Conservation (phyloP, 1,284 basidiomycete species). For the Cryptococcus sp. region DNA sequence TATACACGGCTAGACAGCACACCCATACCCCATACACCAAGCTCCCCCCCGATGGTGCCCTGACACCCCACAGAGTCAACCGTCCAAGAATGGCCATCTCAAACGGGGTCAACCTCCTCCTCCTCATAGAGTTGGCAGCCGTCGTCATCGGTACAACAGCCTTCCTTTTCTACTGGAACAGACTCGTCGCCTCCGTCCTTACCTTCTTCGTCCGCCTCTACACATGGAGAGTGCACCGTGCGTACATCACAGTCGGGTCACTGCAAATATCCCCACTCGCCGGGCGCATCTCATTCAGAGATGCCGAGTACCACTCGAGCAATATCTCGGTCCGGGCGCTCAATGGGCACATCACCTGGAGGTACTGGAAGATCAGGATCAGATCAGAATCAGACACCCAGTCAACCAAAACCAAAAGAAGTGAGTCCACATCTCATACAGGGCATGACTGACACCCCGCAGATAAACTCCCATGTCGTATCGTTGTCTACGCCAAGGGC, state of each 20-base stretch:
- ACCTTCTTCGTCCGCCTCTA: conserved; percentile 41
- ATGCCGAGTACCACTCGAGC: conserved; percentile 80
- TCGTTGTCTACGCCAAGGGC: conserved; percentile 73
- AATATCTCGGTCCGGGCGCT: conserved; percentile 80
- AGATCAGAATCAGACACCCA: conserved; percentile 53
- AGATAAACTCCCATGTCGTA: conserved; percentile 64
- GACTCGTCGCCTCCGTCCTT: conserved; percentile 67
- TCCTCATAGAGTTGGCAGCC: conserved; percentile 69
- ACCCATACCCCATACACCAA: no score
- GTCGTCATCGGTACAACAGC: conserved; percentile 63
- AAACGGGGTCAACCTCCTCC: conserved; percentile 45
- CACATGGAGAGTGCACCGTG: conserved; percentile 45
- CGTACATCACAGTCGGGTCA: conserved; percentile 57
- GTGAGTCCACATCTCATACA: conserved; percentile 19
- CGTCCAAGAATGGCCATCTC: no score
- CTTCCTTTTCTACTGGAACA: conserved; percentile 88
- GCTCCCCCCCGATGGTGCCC: no score
- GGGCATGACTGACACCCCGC: not conserved
- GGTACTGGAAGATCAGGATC: conserved; percentile 81
- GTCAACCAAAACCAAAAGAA: conserved; percentile 28
- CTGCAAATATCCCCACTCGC: conserved; percentile 84
- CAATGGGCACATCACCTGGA: conserved; percentile 80
- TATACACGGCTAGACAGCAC: no score
- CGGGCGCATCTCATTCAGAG: conserved; percentile 79
- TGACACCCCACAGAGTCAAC: no score